phyloP scores from a whole-genome alignment of 768 basidiomycete genomes.

The Aureoboletus auriporus region DNA sequence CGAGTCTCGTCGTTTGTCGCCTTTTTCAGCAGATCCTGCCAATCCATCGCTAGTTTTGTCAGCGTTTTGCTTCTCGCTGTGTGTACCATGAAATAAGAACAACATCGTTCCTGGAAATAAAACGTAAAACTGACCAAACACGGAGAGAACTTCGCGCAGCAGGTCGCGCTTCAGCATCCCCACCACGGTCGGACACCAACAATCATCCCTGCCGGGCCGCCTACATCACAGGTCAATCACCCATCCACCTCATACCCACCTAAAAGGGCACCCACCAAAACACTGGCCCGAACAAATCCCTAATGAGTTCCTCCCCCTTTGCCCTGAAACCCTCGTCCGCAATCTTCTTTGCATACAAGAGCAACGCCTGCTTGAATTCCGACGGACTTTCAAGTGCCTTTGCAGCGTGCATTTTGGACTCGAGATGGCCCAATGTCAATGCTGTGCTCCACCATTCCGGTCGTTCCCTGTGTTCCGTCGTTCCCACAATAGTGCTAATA shows the following conservation, averaged over 20 bases:
- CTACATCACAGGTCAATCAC: slow-evolving; percentile 30
- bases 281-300: slow-evolving; percentile 85
- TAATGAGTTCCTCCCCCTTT: slow-evolving; percentile 89
- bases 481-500: slow-evolving; percentile 40
- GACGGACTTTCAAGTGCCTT: slow-evolving; percentile 71
- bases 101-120: neutral
- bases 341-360: slow-evolving; percentile 77
- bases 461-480: slow-evolving; percentile 41
- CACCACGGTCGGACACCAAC: slow-evolving; percentile 65
- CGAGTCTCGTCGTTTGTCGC: slow-evolving; percentile 49
- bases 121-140: slow-evolving; percentile 61
- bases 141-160: slow-evolving; percentile 69
- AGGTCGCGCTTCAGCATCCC: slow-evolving; percentile 81
- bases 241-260: neutral
- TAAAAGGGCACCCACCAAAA: slow-evolving; percentile 60
- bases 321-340: slow-evolving; percentile 86
- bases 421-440: slow-evolving; percentile 83
- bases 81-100: slow-evolving; percentile 3
- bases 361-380: slow-evolving; percentile 78
- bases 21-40: slow-evolving; percentile 77
- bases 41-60: slow-evolving; percentile 70
- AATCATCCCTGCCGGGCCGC: slow-evolving; percentile 60
- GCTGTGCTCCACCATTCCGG: slow-evolving; percentile 83
- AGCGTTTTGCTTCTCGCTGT: slow-evolving; percentile 73
- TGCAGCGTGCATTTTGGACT: slow-evolving; percentile 75